A percentile compares a stretch with the other conserved stretches of the same genome.
Conservation (phyloP, 2,329 filamentous ascomycete species). For the Pyrenophora graminea region DNA sequence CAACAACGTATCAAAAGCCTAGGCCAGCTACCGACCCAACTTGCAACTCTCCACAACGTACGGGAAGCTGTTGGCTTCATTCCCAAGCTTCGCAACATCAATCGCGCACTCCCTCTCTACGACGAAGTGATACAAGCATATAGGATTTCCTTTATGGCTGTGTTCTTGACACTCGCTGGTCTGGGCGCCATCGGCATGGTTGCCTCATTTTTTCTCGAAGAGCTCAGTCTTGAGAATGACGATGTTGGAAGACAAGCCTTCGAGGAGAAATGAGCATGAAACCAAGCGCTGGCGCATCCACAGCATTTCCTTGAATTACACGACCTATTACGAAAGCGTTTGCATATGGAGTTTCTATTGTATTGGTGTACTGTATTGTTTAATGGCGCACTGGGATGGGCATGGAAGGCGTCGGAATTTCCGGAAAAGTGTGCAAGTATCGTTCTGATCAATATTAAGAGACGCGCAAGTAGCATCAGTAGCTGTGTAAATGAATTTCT, state of each 20-base stretch:
- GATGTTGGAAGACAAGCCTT: conserved; percentile 1
- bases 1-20: not conserved
- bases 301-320: too few relatives aligned
- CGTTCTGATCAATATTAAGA: too few relatives aligned
- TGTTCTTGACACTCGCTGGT: not conserved
- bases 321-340: too few relatives aligned
- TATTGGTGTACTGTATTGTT: too few relatives aligned
- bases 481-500: too few relatives aligned
- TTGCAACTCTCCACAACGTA: conserved; percentile 4
- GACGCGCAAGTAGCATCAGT: too few relatives aligned
- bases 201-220: not conserved
- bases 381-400: too few relatives aligned
- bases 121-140: not conserved
- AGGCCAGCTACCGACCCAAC: conserved; percentile 1
- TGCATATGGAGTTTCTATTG: too few relatives aligned
- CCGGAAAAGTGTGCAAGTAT: too few relatives aligned
- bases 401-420: too few relatives aligned
- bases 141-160: not conserved
- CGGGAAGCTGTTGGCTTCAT: conserved; percentile 13
- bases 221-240: not conserved
- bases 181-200: not conserved
- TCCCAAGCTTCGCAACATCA: not conserved
- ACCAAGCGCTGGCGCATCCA: not conserved
- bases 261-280: not conserved
- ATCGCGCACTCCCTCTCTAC: not conserved